Percentiles rank a stretch among this genome's conserved stretches.
phyloP scores from a whole-genome alignment of 139 green algal species.

The Chlorella sp. region DNA sequence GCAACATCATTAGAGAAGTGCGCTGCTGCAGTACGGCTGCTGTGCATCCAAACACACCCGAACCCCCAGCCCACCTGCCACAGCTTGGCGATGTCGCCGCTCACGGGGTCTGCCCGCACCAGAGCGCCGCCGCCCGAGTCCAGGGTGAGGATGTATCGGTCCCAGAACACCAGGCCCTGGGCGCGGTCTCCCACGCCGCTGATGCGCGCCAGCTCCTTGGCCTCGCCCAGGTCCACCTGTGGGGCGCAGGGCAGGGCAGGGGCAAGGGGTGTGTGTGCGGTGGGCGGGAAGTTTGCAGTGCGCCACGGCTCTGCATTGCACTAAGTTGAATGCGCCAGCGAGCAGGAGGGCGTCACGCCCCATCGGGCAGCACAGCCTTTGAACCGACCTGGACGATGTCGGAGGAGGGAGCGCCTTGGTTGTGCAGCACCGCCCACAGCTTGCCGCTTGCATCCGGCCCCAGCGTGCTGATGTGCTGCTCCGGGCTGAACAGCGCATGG shows the following conservation, averaged over 20 bases:
- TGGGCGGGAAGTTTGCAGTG: too few relatives aligned
- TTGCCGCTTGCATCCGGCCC: constrained; percentile 51
- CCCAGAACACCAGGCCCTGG: constrained; percentile 70
- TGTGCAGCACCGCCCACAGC: constrained; percentile 84
- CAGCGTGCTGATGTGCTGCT: constrained; percentile 84
- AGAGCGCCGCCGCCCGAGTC: constrained; percentile 66
- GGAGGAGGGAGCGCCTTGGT: constrained; percentile 56
- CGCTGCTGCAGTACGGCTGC: not conserved
- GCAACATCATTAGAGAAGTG: too few relatives aligned
- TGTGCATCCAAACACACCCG: not conserved
- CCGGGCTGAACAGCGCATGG: constrained; percentile 63
- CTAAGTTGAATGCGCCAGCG: too few relatives aligned
- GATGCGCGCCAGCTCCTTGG: constrained; percentile 31
- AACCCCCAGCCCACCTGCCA: constrained; percentile 37
- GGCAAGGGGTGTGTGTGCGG: too few relatives aligned
- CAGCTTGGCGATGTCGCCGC: constrained; percentile 1
- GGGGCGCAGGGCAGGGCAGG: not conserved
- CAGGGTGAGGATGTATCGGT: constrained; percentile 61
- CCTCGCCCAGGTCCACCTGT: constrained; percentile 51
- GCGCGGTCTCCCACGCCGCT: constrained; percentile 63
- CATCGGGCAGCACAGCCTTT: too few relatives aligned
- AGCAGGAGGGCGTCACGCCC: too few relatives aligned
- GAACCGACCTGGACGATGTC: not conserved
- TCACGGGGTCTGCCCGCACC: constrained; percentile 37
- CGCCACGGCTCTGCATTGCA: too few relatives aligned